A percentile compares a stretch with the other conserved stretches of the same genome.
These are phyloP conservation scores for Mesembryanthemum crystallinum DNA, from an alignment of 148 eudicot genomes.

Conservation along the genomic window DNA sequence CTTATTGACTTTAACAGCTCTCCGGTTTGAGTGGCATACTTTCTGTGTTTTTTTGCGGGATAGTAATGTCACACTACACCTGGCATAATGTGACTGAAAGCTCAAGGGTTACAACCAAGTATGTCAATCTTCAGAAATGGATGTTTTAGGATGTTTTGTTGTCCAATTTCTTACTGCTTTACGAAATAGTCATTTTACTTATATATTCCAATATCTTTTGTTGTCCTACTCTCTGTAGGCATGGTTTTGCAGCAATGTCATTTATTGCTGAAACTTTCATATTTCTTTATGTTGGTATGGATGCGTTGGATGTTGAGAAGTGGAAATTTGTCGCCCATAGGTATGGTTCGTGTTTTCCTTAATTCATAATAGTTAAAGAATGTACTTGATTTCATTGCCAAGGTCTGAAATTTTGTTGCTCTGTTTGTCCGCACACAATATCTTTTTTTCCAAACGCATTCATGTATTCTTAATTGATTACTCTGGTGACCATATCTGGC, in stretches of 20 bases:
- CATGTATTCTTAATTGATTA: no score
- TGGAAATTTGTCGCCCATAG: constrained; percentile 50
- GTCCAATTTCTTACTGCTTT: neutral
- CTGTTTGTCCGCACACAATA: neutral
- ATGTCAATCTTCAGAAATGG: constrained; percentile 10
- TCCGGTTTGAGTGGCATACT: constrained; percentile 57
- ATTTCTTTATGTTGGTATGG: constrained; percentile 19
- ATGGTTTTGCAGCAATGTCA: constrained; percentile 54
- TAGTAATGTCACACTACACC: constrained; percentile 62
- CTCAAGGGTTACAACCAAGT: constrained; percentile 57
- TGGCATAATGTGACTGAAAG: constrained; percentile 60
- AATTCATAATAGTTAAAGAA: neutral
- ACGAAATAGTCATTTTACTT: neutral
- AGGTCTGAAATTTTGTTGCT: neutral
- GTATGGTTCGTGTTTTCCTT: constrained; percentile 23
- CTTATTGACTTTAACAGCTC: constrained; percentile 38
- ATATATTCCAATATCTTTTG: constrained; percentile 6
- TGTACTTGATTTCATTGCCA: neutral
- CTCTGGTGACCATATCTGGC: no score
- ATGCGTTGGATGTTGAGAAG: constrained; percentile 60
- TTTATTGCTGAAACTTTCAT: constrained; percentile 20
- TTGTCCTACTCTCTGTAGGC: constrained; percentile 34
- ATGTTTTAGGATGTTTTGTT: neutral
- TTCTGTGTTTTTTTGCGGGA: constrained; percentile 61
- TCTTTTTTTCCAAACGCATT: neutral